Percentiles rank a stretch among this genome's conserved stretches.
Evolutionary conservation across 1,284 basidiomycete species (phyloP).

Genomic region (Marasmius sp.): DNA sequence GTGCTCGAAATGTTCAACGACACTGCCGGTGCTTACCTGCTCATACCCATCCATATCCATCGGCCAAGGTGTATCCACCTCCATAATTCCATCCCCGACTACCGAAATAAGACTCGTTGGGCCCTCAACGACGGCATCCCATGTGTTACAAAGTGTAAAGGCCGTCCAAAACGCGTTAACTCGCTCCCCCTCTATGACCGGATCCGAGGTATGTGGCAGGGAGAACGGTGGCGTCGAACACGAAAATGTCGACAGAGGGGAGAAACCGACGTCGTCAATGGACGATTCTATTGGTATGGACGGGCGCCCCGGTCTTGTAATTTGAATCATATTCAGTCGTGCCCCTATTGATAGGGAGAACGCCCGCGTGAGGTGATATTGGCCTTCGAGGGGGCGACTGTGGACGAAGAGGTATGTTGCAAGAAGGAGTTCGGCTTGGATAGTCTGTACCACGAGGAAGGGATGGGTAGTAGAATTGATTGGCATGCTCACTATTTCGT

Average conservation of each 20-base stretch:
- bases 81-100: conserved; percentile 2
- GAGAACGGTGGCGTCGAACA: not conserved
- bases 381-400: conserved; percentile 9
- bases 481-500: not conserved
- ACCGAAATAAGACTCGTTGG: conserved; percentile 2
- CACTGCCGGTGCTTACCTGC: conserved; percentile 2
- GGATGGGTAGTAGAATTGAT: conserved; percentile 5
- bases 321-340: conserved; percentile 8
- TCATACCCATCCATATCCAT: conserved; percentile 9
- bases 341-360: conserved; percentile 6
- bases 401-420: conserved; percentile 3
- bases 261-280: not conserved
- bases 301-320: not conserved
- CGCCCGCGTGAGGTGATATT: conserved; percentile 9
- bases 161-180: conserved; percentile 12
- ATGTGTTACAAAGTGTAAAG: conserved; percentile 6
- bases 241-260: not conserved
- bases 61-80: conserved; percentile 12
- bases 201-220: conserved; percentile 2
- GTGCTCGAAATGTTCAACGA: not conserved
- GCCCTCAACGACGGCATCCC: conserved; percentile 2
- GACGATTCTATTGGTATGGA: too few relatives aligned
- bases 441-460: not conserved
- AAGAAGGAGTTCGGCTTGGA: conserved; percentile 10
- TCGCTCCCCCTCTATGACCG: conserved; percentile 7